Evolutionary conservation across 2,329 filamentous ascomycete genomes (phyloP), one percentile per base, ranked within the genome.

Genomic region (Cercospora berteroae): DNA sequence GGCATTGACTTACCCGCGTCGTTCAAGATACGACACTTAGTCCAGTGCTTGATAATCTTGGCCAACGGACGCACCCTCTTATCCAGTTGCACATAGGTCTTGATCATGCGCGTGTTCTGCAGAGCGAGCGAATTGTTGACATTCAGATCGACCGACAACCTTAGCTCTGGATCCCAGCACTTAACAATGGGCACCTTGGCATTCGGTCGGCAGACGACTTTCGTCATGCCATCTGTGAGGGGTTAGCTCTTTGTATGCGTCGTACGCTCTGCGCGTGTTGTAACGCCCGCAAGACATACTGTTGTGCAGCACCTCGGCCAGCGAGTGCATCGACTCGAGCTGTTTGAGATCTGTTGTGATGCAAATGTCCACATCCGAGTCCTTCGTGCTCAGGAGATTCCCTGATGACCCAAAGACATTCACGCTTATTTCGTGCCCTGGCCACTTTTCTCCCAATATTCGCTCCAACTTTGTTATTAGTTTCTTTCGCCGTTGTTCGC

Each of bases 131-230:
- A 95, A 75, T 98, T 99, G 82, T 99, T 99, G 81, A 99, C 94
- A 74, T 99, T 99, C 90, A 99, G 95, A 78, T 99, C 95, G 79
- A 94, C 97, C 16, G 93, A 91, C 60, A 99, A 84, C 71, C 89
- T 84, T 66, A 97, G 84, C 78, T 97, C 93, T 3, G 95, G 95
- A 78, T 99, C 95, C 94, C 95, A 99, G 65, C 97, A 92, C 83
- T 98, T 98, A 73, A 99, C 95, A 76, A 99, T 99, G 4, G 95
- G 94, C 13, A 99, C 95, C 80, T 97, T 98, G 67, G 95, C 95
- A 50, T 91, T 92, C 29, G 93, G 93, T 62, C 98, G 93, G 78
- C 95, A 99, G 25, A 97, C 91, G 1, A 99, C 93, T 75, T 92
- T 92, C 79, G 98, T 87, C 95, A 99, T 99, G 44, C 94, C 94